phyloP scores from a whole-genome alignment of 371 early-diverging fungal genomes.

The Sporodiniella umbellata region DNA sequence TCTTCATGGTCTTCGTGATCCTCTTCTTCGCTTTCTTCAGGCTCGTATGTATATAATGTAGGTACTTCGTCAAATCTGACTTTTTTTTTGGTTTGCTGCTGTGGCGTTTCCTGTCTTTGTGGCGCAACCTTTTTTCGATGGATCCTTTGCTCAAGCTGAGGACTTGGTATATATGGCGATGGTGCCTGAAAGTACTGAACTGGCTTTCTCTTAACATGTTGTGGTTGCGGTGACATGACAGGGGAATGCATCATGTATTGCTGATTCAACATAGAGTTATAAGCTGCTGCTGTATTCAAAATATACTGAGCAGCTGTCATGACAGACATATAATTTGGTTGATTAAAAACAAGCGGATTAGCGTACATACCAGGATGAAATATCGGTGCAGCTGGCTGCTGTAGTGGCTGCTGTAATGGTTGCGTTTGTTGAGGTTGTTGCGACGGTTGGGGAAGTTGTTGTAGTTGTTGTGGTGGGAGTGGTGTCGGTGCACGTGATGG shows the following conservation, averaged over 20 bases:
- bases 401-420: not conserved
- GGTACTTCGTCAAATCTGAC: constrained; percentile 12
- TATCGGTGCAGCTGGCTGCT: not conserved
- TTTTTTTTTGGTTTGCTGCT: constrained; percentile 11
- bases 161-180: not conserved
- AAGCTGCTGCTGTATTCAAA: constrained; percentile 7
- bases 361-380: constrained; percentile 9
- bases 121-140: constrained; percentile 1
- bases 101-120: not conserved
- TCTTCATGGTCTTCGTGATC: not conserved
- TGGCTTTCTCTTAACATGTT: constrained; percentile 10
- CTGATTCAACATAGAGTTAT: constrained; percentile 7
- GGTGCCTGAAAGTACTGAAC: constrained; percentile 12
- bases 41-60: constrained; percentile 2
- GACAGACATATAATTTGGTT: constrained; percentile 7
- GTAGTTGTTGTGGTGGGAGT: not conserved
- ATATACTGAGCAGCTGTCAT: constrained; percentile 17
- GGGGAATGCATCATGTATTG: constrained; percentile 1
- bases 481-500: not conserved
- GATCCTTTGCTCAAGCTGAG: constrained; percentile 16
- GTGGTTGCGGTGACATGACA: constrained; percentile 1
- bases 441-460: not conserved
- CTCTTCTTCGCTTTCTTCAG: constrained; percentile 10
- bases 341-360: constrained; percentile 1
- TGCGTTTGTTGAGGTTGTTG: not conserved